These are phyloP conservation scores for Herpetospermum pedunculosum DNA, from an alignment of 306 rosid genomes.

Conservation along the genomic window DNA sequence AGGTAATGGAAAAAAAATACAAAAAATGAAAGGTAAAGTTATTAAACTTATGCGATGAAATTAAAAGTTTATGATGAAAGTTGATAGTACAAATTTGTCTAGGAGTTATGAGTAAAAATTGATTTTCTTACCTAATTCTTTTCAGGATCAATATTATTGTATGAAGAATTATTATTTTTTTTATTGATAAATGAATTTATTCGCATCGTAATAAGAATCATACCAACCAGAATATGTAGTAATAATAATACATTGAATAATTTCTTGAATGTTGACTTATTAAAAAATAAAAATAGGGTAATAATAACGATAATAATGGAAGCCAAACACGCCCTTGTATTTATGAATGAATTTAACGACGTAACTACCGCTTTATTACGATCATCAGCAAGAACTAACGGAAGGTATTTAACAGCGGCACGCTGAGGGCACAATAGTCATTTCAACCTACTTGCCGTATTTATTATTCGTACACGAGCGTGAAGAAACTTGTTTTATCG, in stretches of 20 bases:
- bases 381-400: not conserved
- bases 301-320: conserved; percentile 7
- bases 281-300: not conserved
- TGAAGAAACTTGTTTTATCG: conserved; percentile 28
- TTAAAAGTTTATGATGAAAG: too few relatives aligned
- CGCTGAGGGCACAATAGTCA: conserved; percentile 44
- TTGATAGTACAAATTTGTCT: too few relatives aligned
- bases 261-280: not conserved
- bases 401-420: not conserved
- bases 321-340: conserved; percentile 7
- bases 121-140: too few relatives aligned
- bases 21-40: too few relatives aligned
- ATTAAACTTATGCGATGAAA: too few relatives aligned
- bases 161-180: too few relatives aligned
- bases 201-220: too few relatives aligned
- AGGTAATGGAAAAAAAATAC: too few relatives aligned
- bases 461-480: conserved; percentile 69
- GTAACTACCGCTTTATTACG: conserved; percentile 9
- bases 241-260: not conserved
- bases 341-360: conserved; percentile 7
- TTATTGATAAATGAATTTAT: too few relatives aligned
- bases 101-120: too few relatives aligned
- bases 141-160: too few relatives aligned
- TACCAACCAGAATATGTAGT: too few relatives aligned
- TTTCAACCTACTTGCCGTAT: not conserved